These are phyloP conservation scores for Datura wrightii DNA, from an alignment of 257 asterid species.

Conservation along the genomic window DNA sequence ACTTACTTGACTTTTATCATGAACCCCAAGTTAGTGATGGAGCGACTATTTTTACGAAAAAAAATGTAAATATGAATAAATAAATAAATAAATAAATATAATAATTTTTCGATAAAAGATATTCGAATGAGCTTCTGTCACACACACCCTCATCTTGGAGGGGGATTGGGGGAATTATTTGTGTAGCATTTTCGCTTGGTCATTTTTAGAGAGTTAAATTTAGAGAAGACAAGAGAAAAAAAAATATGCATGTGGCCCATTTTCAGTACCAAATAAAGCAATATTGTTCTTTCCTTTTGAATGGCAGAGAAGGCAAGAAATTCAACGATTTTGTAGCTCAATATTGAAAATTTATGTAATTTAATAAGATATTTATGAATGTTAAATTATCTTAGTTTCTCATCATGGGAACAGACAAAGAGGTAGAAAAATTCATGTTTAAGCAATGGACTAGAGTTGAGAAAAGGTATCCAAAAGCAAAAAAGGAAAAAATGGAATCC, in stretches of 20 bases:
- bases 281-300: neutral
- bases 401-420: conserved; percentile 16
- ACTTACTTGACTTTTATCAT: neutral
- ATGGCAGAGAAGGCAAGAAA: neutral
- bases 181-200: neutral
- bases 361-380: neutral
- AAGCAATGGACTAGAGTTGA: neutral
- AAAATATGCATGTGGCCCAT: neutral
- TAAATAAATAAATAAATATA: no score
- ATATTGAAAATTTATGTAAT: neutral
- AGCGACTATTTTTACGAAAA: no score
- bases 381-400: no score
- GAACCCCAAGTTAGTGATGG: neutral
- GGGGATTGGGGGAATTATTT: neutral
- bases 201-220: neutral
- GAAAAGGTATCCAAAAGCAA: neutral
- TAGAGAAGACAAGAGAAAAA: neutral
- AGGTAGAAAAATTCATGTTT: neutral
- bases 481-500: neutral
- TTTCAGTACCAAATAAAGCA: neutral
- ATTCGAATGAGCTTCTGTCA: no score
- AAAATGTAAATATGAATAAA: no score
- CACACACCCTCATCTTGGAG: neutral
- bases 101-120: no score
- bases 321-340: no score